Percentiles rank a stretch among this genome's conserved stretches.
phyloP scores from a whole-genome alignment of 129 eudicot genomes.

The Centella asiatica region DNA sequence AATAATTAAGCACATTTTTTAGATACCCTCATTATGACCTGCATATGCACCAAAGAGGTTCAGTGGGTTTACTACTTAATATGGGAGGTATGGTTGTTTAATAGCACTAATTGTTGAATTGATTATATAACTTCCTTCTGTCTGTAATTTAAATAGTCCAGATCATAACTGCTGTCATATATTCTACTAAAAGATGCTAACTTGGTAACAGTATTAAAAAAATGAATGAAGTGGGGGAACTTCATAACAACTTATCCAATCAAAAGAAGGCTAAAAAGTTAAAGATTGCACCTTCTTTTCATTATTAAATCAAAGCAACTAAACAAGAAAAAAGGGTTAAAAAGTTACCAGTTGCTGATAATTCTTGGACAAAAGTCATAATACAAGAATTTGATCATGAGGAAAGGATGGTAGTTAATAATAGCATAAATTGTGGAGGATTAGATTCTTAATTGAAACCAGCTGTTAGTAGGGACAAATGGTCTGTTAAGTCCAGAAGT shows the following conservation, averaged over 20 bases:
- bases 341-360: not conserved
- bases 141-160: not conserved
- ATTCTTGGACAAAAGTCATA: constrained; percentile 1
- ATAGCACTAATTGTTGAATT: too few relatives aligned
- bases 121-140: too few relatives aligned
- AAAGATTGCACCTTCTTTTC: not conserved
- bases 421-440: constrained; percentile 12
- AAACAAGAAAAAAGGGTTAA: not conserved
- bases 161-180: not conserved
- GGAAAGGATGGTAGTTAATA: constrained; percentile 1
- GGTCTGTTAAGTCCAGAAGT: constrained; percentile 5
- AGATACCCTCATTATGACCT: too few relatives aligned
- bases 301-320: not conserved
- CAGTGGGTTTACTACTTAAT: not conserved
- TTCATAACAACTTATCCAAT: not conserved
- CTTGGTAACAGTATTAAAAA: not conserved
- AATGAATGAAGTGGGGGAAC: not conserved
- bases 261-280: too few relatives aligned
- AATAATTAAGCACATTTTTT: too few relatives aligned
- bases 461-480: constrained; percentile 17
- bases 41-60: too few relatives aligned
- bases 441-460: constrained; percentile 7
- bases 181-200: not conserved
- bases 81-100: too few relatives aligned
- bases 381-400: not conserved